Evolutionary conservation across 2,329 filamentous ascomycete species (phyloP).

Genomic region (Epichloe hybrida): DNA sequence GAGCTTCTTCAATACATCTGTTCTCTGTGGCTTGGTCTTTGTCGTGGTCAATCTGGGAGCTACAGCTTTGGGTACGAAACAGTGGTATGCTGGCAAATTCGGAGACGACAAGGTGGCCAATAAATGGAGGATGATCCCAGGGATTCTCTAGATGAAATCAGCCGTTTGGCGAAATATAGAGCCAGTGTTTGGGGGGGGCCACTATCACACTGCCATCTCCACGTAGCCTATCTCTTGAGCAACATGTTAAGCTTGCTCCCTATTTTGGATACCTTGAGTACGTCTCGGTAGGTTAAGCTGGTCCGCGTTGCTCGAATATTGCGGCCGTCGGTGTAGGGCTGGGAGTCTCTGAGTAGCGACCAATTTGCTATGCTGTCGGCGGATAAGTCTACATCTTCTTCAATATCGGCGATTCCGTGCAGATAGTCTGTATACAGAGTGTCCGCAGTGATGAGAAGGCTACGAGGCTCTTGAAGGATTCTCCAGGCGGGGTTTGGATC

Average conservation of each 20-base stretch:
- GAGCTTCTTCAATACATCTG: slow-evolving; percentile 53
- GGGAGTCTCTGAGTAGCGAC: slow-evolving; percentile 43
- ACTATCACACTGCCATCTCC: background rate
- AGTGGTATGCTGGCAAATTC: slow-evolving; percentile 70
- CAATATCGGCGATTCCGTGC: slow-evolving; percentile 58
- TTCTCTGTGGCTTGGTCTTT: slow-evolving; percentile 58
- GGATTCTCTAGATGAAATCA: slow-evolving; percentile 34
- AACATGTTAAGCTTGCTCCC: slow-evolving; percentile 51
- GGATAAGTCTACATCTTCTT: slow-evolving; percentile 52
- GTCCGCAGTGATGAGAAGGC: slow-evolving; percentile 59
- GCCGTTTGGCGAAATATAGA: background rate
- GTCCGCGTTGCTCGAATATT: slow-evolving; percentile 48
- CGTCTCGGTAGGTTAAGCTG: slow-evolving; percentile 75
- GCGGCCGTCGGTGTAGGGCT: slow-evolving; percentile 33
- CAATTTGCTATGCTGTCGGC: slow-evolving; percentile 57
- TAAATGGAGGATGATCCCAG: slow-evolving; percentile 67
- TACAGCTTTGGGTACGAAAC: slow-evolving; percentile 63
- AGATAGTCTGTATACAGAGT: slow-evolving; percentile 56
- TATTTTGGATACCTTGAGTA: slow-evolving; percentile 64
- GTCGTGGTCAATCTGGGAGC: slow-evolving; percentile 67
- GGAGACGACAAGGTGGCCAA: slow-evolving; percentile 46
- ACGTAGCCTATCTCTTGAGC: slow-evolving; percentile 17
- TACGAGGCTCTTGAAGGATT: slow-evolving; percentile 73
- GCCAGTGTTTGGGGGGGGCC: background rate
- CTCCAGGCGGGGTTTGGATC: slow-evolving; percentile 35